A percentile compares a stretch with the other conserved stretches of the same genome.
These are phyloP conservation scores for Rhodomyrtus psidioides DNA, from an alignment of 441 rosid species.

Conservation along the genomic window DNA sequence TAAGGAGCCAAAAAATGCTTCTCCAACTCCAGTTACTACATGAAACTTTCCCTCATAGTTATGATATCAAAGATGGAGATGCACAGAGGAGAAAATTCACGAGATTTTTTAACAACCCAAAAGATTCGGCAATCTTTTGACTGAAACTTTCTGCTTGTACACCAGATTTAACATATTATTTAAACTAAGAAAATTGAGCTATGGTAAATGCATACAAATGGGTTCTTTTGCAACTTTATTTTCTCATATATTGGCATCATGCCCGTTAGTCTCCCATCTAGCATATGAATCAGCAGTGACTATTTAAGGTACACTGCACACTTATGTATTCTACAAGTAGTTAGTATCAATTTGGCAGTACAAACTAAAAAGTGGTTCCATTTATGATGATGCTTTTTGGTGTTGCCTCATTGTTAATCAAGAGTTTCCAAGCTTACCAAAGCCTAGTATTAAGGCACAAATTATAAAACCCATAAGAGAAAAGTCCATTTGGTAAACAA, in stretches of 20 bases:
- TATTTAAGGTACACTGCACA: background rate
- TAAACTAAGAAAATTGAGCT: background rate
- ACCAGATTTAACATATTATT: background rate
- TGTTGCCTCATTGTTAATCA: background rate
- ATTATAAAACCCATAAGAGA: conserved; percentile 70
- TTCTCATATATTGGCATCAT: background rate
- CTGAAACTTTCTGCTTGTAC: background rate
- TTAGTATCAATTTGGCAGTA: background rate
- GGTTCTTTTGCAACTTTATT: background rate
- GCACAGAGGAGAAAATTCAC: background rate
- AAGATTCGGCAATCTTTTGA: background rate
- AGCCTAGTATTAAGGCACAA: conserved; percentile 71
- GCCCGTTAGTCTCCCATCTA: background rate
- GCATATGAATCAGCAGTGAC: background rate
- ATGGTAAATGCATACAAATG: background rate
- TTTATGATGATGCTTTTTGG: background rate
- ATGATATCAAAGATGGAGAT: background rate
- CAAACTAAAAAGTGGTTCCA: background rate
- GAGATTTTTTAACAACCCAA: background rate
- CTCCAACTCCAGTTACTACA: background rate
- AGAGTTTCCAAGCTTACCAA: conserved; percentile 37
- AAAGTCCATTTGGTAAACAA: conserved; percentile 75
- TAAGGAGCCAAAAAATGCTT: background rate
- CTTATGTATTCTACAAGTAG: background rate
- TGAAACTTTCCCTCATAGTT: background rate